Base-by-base conservation (phyloP, 345 rosid genomes). In the Salix purpurea region DNA sequence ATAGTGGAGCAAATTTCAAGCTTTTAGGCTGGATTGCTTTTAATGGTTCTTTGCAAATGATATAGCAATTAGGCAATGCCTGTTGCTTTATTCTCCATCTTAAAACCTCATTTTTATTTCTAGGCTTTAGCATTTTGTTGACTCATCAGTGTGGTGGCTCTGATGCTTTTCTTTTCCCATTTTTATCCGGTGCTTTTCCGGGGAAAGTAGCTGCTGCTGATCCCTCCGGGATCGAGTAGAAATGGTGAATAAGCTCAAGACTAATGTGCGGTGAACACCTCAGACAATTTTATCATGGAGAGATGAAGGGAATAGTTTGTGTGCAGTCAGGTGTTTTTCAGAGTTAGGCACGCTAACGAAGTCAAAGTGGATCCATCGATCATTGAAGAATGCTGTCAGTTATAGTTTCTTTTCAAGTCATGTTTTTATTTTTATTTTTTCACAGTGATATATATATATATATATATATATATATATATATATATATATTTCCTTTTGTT, bases 1-100 rank as follows among this genome's bases (percentile, higher is more conserved):
- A 62, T 67, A 74, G 60, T 1, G 67, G 70, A 80, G 81, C 82
- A 69, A 56, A 75, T 71, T 82, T 77, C 70, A 79, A 79, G 86
- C 75, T 76, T 52, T 36, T 69, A 54, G 67, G 24, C 77, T 19
- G 74, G 73, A 50, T 28, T 40, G 62, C 72, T 69, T 74, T 73
- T 32, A 30, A 66, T 9, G 66, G 71, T 71, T 71, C 76, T 50
- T 68, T 26, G 26, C 50, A 75, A 73, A 75, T 76, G 77, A 64
- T 70, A 56, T 50, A 23, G 62, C 50, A 72, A 14, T 16, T 9
- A 4, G 48, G 24, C 66, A 11, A 37, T 40, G 76, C 28, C 65
- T 54, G 8, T 37, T 21, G 7, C 71, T 70, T 70, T 70, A 65
- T 74, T 64, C 72, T 30, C 56, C 16, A 36, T 65, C 34, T 15